Evolutionary conservation across 2,329 filamentous ascomycete genomes (phyloP).

Genomic region (Fonsecaea pugnacius): DNA sequence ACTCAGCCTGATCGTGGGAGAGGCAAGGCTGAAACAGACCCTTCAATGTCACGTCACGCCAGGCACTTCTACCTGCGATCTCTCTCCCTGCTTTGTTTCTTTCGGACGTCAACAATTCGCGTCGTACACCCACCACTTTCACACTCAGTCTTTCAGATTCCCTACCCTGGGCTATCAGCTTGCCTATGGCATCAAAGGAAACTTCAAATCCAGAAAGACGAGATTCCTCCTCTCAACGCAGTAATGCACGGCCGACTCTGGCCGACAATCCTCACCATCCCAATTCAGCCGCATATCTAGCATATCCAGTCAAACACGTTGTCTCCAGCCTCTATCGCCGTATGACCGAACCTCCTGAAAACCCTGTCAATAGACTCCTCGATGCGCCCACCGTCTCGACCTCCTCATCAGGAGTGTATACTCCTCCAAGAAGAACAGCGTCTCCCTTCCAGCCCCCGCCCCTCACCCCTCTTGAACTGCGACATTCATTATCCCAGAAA

Average conservation of each 20-base stretch:
- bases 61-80: neutral
- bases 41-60: constrained; percentile 3
- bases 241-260: constrained; percentile 26
- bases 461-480: constrained; percentile 75
- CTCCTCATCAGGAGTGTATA: constrained; percentile 57
- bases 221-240: constrained; percentile 19
- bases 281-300: constrained; percentile 52
- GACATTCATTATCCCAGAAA: constrained; percentile 59
- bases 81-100: neutral
- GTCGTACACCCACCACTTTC: neutral
- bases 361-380: constrained; percentile 36
- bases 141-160: neutral
- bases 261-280: constrained; percentile 42
- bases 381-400: constrained; percentile 37
- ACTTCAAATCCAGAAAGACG: constrained; percentile 9
- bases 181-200: constrained; percentile 30
- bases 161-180: neutral
- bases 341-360: constrained; percentile 54
- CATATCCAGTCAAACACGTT: constrained; percentile 57
- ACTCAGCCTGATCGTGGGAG: constrained; percentile 11
- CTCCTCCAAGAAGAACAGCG: constrained; percentile 63
- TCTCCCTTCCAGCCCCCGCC: constrained; percentile 88
- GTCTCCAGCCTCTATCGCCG: constrained; percentile 70
- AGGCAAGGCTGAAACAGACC: constrained; percentile 10
- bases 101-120: neutral